Evolutionary conservation across 345 rosid species (phyloP).

Genomic region (Trapa bicornis): DNA sequence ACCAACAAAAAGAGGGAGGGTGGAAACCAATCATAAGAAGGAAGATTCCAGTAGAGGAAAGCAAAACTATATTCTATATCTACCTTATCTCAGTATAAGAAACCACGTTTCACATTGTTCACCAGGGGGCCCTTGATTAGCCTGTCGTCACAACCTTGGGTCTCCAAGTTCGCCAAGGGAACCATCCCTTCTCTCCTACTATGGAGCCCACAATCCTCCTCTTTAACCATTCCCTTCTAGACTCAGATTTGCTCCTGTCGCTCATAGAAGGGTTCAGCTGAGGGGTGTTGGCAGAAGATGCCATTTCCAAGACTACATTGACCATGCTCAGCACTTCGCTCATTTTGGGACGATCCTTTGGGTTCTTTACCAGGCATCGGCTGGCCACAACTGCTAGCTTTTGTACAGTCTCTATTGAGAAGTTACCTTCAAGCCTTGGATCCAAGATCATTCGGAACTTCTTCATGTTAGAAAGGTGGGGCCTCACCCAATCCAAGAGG

Average conservation of each 20-base stretch:
- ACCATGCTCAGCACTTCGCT: constrained; percentile 67
- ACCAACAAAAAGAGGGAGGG: neutral
- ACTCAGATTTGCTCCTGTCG: constrained; percentile 18
- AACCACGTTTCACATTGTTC: neutral
- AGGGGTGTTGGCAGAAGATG: constrained; percentile 28
- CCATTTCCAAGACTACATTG: constrained; percentile 35
- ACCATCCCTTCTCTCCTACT: constrained; percentile 41
- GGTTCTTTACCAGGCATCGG: constrained; percentile 54
- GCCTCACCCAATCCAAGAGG: constrained; percentile 85
- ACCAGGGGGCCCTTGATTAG: neutral
- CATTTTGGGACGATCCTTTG: constrained; percentile 66
- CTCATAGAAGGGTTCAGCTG: constrained; percentile 18
- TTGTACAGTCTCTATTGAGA: constrained; percentile 42
- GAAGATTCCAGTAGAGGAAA: neutral
- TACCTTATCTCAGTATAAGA: neutral
- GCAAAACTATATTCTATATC: neutral
- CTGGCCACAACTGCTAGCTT: constrained; percentile 77
- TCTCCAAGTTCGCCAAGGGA: constrained; percentile 37
- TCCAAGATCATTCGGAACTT: constrained; percentile 67
- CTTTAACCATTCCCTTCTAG: constrained; percentile 29
- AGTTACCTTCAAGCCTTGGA: constrained; percentile 72
- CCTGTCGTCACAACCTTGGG: constrained; percentile 25
- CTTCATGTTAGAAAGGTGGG: constrained; percentile 54
- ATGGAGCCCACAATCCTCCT: constrained; percentile 35
- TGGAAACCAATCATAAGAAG: neutral